Evolutionary conservation across 2,329 filamentous ascomycete genomes (phyloP).

Genomic region (Ophiostoma sp.): DNA sequence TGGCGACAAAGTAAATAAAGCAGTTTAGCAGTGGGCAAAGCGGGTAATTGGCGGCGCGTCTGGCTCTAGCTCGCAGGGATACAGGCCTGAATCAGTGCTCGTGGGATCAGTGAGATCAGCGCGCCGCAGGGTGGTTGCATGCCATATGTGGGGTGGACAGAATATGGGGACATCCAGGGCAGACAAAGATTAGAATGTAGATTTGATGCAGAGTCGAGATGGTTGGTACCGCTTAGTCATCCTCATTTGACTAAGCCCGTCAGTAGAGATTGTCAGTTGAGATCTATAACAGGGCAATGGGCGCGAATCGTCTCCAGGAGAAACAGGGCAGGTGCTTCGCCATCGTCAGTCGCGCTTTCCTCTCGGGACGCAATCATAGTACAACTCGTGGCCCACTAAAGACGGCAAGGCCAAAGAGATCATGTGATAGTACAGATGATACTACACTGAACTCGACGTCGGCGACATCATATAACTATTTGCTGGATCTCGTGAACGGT

Average conservation of each 20-base stretch:
- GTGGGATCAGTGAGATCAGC: slow-evolving; percentile 6
- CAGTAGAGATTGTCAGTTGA: not conserved
- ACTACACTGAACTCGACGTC: not conserved
- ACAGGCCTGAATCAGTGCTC: not conserved
- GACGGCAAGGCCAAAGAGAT: not conserved
- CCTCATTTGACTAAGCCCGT: not conserved
- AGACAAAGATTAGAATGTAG: not conserved
- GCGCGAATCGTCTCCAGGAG: no score
- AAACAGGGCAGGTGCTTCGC: not conserved
- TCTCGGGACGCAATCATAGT: not conserved
- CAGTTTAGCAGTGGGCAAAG: not conserved
- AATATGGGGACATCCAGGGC: not conserved
- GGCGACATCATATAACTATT: not conserved
- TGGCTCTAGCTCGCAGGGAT: not conserved
- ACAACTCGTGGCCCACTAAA: not conserved
- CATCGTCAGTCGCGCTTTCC: not conserved
- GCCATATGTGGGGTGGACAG: not conserved
- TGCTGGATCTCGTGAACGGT: not conserved
- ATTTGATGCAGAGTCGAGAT: not conserved
- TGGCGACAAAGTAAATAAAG: slow-evolving; percentile 10
- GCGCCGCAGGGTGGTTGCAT: slow-evolving; percentile 2
- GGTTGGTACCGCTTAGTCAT: not conserved
- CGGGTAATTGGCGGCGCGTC: slow-evolving; percentile 11
- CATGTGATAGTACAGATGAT: not conserved
- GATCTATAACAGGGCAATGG: no score